A percentile compares a stretch with the other conserved stretches of the same genome.
Evolutionary conservation across 2,329 filamentous ascomycete genomes (phyloP).

Genomic region (Ceratocystis eucalypticola): DNA sequence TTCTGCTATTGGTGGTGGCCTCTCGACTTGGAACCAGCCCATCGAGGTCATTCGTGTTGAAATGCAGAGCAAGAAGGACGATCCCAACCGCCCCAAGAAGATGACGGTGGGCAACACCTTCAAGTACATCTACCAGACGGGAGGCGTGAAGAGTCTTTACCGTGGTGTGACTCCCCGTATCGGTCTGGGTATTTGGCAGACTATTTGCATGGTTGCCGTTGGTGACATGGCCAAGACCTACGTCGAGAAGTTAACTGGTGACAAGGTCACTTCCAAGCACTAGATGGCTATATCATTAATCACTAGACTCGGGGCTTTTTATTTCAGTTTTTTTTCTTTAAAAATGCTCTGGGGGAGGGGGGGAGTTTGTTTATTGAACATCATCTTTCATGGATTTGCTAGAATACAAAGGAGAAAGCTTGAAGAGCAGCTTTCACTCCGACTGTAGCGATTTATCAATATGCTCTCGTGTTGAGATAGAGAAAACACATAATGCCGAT

Average conservation of each 20-base stretch:
- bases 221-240: slow-evolving; percentile 78
- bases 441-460: neutral
- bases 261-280: slow-evolving; percentile 53
- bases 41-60: slow-evolving; percentile 99
- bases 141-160: slow-evolving; percentile 86
- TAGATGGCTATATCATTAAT: slow-evolving; percentile 26
- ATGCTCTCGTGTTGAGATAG: neutral
- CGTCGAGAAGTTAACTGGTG: slow-evolving; percentile 52
- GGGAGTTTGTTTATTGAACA: neutral
- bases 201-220: slow-evolving; percentile 97
- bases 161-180: slow-evolving; percentile 89
- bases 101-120: slow-evolving; percentile 84
- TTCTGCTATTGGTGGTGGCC: slow-evolving; percentile 75
- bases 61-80: slow-evolving; percentile 98
- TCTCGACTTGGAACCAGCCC: slow-evolving; percentile 97
- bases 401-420: neutral
- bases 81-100: slow-evolving; percentile 97
- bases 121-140: slow-evolving; percentile 78
- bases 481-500: neutral
- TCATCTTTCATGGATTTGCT: neutral
- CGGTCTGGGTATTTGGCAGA: slow-evolving; percentile 95
- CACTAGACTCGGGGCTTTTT: neutral
- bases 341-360: neutral
- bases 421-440: neutral
- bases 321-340: neutral